These are phyloP conservation scores for Yamadazyma triangularis DNA, from an alignment of 1,139 yeast species.

Conservation along the genomic window DNA sequence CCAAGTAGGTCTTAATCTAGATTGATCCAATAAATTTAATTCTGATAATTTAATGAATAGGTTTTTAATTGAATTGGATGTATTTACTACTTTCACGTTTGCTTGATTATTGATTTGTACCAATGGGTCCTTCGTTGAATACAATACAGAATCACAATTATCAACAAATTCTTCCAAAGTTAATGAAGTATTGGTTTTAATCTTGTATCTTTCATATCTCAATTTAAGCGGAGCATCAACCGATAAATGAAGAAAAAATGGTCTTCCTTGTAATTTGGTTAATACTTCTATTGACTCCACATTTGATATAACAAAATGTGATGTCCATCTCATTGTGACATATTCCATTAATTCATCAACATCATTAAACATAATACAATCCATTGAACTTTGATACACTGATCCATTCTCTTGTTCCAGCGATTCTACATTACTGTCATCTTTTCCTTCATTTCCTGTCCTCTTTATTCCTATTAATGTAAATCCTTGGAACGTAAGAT, in stretches of 20 bases:
- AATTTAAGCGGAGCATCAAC: constrained; percentile 68
- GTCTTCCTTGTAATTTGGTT: constrained; percentile 58
- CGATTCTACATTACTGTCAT: neutral
- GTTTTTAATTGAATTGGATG: constrained; percentile 42
- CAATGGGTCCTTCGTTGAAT: constrained; percentile 30
- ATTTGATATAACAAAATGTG: constrained; percentile 57
- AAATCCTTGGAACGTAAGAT: constrained; percentile 57
- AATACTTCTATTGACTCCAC: constrained; percentile 42
- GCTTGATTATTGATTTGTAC: constrained; percentile 55
- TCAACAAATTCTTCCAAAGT: constrained; percentile 42
- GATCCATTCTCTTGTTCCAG: constrained; percentile 2
- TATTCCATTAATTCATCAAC: constrained; percentile 50
- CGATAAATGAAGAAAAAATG: constrained; percentile 79
- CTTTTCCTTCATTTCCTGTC: neutral
- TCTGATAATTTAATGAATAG: constrained; percentile 50
- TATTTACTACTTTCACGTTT: constrained; percentile 58
- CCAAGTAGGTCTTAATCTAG: constrained; percentile 90
- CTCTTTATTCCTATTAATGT: constrained; percentile 20
- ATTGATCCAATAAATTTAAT: constrained; percentile 49
- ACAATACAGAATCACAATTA: constrained; percentile 42
- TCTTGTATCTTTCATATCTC: constrained; percentile 46
- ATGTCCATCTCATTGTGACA: constrained; percentile 69
- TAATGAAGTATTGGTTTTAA: constrained; percentile 15
- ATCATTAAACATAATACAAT: constrained; percentile 19
- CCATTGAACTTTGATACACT: constrained; percentile 9